Evolutionary conservation across 192 early-diverging fungal genomes (phyloP).

Genomic region (Paraglomus brasilianum): DNA sequence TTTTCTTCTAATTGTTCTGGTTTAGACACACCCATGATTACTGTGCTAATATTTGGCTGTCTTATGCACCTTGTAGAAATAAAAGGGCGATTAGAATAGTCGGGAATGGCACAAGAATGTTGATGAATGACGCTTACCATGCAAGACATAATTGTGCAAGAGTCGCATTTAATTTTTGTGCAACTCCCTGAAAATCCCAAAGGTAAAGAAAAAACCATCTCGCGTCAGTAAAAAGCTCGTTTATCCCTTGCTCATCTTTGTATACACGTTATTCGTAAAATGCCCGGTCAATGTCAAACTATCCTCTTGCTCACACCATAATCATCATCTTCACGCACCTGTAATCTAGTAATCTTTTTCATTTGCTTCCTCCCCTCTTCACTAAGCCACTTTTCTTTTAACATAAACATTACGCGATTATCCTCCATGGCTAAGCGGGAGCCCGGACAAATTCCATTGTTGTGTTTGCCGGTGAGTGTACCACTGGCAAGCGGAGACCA

Average conservation of each 20-base stretch:
- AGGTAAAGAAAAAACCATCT: too few relatives aligned
- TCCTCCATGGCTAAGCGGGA: conserved; percentile 65
- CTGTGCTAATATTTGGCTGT: conserved; percentile 58
- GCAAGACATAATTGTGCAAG: conserved; percentile 70
- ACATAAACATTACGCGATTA: conserved; percentile 56
- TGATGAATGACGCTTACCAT: conserved; percentile 45
- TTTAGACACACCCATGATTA: conserved; percentile 67
- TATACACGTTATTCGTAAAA: conserved; percentile 33
- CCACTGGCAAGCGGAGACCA: conserved; percentile 81
- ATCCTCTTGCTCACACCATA: too few relatives aligned
- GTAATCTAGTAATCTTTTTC: conserved; percentile 57
- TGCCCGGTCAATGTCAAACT: background rate
- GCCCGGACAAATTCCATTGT: conserved; percentile 63
- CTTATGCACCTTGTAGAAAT: conserved; percentile 47
- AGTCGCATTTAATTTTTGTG: conserved; percentile 56
- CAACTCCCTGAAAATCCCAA: conserved; percentile 57
- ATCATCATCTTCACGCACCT: conserved; percentile 38
- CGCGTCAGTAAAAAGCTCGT: conserved; percentile 30
- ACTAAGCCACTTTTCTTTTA: conserved; percentile 51
- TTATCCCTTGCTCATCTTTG: too few relatives aligned
- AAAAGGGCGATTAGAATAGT: too few relatives aligned
- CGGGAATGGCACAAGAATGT: background rate
- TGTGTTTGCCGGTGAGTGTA: conserved; percentile 71
- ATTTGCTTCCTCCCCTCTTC: conserved; percentile 70
- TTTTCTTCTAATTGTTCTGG: conserved; percentile 75